Base-by-base conservation (phyloP, 2,329 filamentous ascomycete species). In the Aureobasidium sp. region DNA sequence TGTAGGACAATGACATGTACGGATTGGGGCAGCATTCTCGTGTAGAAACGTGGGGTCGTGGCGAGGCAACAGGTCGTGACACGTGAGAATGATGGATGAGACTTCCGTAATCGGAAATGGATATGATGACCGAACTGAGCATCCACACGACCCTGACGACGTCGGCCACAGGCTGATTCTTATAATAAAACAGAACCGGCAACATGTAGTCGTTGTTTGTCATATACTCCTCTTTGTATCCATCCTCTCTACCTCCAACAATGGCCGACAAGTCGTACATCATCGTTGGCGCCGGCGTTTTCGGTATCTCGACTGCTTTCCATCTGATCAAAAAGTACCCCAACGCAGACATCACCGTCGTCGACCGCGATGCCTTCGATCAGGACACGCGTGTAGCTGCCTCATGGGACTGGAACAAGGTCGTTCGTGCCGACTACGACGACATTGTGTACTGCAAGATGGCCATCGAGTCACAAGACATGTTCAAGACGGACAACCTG, bases 331-430 rank as follows among this genome's bases (percentile, higher is more conserved):
- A 72, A 60, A 75, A 75, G 63, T 75, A 77, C 62, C 75, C 75
- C 3, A 66, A 71, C 48, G 74, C 75, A 33, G 68, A 70, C 14
- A 65, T 78, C 40, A 77, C 75, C 1, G 68, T 78, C 19, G 70
- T 77, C 31, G 76, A 77, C 61, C 69, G 71, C 29, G 68, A 71
- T 61, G 67, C 72, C 62, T 72, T 66, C 64, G 68, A 71, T 40
- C 68, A 68, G 9, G 61, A 73, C 60, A 67, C 63, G 37, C 68
- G 70, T 40, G 69, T 76, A 33, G 86, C 85, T 35, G 87, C 87
- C 0, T 89, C 87, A 0, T 87, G 84, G 77, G 87, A 90, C 74
- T 85, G 85, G 81, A 89, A 88, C 76, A 89, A 89, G 72, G 85
- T 88, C 31, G 79, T 89, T 17, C 84, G 86, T 62, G 84, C 85